Conservation (phyloP, 345 rosid genomes). For the Salix koriyanagi region DNA sequence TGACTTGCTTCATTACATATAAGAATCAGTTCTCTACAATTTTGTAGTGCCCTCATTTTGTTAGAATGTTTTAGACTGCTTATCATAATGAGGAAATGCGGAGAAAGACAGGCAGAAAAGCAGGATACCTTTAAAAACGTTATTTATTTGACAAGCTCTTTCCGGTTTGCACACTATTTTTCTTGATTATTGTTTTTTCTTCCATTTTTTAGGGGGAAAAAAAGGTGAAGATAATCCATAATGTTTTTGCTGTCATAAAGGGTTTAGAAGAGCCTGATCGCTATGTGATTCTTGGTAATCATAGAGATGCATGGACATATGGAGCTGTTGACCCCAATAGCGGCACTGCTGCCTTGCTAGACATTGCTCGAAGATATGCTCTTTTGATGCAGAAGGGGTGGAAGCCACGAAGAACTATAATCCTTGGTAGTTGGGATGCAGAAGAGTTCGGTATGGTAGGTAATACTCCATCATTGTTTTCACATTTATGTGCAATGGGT, state of each 20-base stretch:
- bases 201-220: constrained; percentile 58
- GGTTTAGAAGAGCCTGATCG: constrained; percentile 80
- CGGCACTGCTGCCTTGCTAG: constrained; percentile 92
- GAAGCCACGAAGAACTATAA: constrained; percentile 84
- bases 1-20: not conserved
- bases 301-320: constrained; percentile 96
- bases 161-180: not conserved
- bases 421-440: constrained; percentile 94
- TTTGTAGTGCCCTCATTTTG: not conserved
- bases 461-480: constrained; percentile 22
- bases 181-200: constrained; percentile 12
- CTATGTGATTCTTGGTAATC: constrained; percentile 83
- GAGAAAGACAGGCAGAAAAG: not conserved
- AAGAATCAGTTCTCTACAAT: not conserved
- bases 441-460: constrained; percentile 99
- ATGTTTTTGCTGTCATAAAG: constrained; percentile 64
- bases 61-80: not conserved
- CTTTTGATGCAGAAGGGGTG: constrained; percentile 64
- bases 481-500: not conserved
- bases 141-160: not conserved
- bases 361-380: constrained; percentile 70
- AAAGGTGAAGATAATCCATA: constrained; percentile 50
- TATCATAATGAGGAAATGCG: not conserved
- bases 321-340: constrained; percentile 99
- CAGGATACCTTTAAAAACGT: not conserved